Evolutionary conservation across 176 grass and related monocot species (phyloP).

Genomic region (Zea mays): Zm-B73-REFERENCE-NAM-5.0 NC_050105.1:144728501-144729000

Average conservation of each 20-base stretch:
- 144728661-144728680: conserved; percentile 76
- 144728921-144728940: conserved; percentile 45
- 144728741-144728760: conserved; percentile 74
- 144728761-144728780: conserved; percentile 84
- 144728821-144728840: conserved; percentile 56
- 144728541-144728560: background rate
- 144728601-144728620: conserved; percentile 53
- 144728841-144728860: conserved; percentile 44
- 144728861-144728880: conserved; percentile 11
- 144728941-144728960: conserved; percentile 57
- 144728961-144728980: conserved; percentile 82
- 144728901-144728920: background rate
- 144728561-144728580: background rate
- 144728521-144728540: conserved; percentile 70
- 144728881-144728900: conserved; percentile 1
- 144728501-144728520: conserved; percentile 92
- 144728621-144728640: conserved; percentile 88
- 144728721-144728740: conserved; percentile 84
- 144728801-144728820: conserved; percentile 78
- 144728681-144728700: conserved; percentile 92
- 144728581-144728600: background rate
- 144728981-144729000: conserved; percentile 81
- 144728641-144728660: conserved; percentile 72
- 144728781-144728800: conserved; percentile 61
- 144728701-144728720: conserved; percentile 63